These are phyloP conservation scores for Trichocomaceae sp. DNA, from an alignment of 2,329 filamentous ascomycete genomes.

Conservation along the genomic window DNA sequence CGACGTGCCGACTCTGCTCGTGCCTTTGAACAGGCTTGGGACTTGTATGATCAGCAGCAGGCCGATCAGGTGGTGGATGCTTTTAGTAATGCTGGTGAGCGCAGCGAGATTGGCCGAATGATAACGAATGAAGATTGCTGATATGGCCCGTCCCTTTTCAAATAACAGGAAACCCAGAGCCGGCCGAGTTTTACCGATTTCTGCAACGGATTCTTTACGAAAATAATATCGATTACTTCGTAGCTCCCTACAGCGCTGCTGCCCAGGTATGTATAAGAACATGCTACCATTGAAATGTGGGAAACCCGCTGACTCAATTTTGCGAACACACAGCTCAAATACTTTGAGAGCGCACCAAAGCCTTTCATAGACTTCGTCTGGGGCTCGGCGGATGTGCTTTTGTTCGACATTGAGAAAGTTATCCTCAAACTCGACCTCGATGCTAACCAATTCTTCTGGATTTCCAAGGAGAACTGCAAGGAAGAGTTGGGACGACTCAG, in stretches of 20 bases:
- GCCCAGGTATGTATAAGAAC: slow-evolving; percentile 63
- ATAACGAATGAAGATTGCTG: slow-evolving; percentile 14
- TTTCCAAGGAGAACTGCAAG: slow-evolving; percentile 63
- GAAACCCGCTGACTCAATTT: slow-evolving; percentile 9
- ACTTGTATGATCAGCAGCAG: slow-evolving; percentile 72
- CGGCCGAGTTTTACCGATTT: slow-evolving; percentile 67
- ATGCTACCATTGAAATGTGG: not conserved
- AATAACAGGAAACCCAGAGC: slow-evolving; percentile 58
- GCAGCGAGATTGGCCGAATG: not conserved
- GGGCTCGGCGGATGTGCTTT: slow-evolving; percentile 74
- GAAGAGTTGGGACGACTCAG: slow-evolving; percentile 57
- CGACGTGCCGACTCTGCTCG: slow-evolving; percentile 57
- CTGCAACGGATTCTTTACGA: slow-evolving; percentile 68
- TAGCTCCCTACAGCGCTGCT: slow-evolving; percentile 80
- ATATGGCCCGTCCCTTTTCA: not conserved
- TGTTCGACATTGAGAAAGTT: slow-evolving; percentile 75
- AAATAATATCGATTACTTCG: slow-evolving; percentile 65
- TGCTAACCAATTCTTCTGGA: slow-evolving; percentile 55
- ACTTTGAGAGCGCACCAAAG: slow-evolving; percentile 64
- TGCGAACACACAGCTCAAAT: slow-evolving; percentile 51
- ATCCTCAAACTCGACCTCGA: slow-evolving; percentile 55
- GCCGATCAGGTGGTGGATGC: slow-evolving; percentile 73
- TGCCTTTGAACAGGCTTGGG: slow-evolving; percentile 75
- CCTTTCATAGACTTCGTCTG: slow-evolving; percentile 68
- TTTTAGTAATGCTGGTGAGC: slow-evolving; percentile 74